Percentiles rank a stretch among this genome's conserved stretches.
phyloP scores from a whole-genome alignment of 148 eudicot genomes.

The Camellia lanceoleosa region DNA sequence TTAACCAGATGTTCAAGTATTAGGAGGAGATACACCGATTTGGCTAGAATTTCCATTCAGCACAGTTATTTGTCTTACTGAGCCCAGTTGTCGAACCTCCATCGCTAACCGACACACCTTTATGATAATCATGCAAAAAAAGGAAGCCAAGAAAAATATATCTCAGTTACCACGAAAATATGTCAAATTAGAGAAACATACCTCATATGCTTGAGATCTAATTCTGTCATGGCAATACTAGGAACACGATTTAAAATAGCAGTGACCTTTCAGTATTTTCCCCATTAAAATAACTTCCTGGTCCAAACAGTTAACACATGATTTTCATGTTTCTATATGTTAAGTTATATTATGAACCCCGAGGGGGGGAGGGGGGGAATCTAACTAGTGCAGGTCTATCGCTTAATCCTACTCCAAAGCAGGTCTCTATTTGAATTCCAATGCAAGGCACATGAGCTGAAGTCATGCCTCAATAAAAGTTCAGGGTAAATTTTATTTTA shows the following conservation, averaged over 20 bases:
- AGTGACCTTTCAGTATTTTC: neutral
- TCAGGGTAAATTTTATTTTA: no score
- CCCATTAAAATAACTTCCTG: neutral
- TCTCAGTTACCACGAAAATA: neutral
- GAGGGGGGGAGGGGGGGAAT: no score
- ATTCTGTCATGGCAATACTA: no score
- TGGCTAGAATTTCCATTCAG: slow-evolving; percentile 64
- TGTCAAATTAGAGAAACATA: neutral
- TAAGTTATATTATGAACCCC: neutral
- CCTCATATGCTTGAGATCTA: neutral
- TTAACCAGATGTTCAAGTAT: neutral
- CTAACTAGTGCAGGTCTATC: no score
- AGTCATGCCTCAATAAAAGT: no score
- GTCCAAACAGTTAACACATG: neutral
- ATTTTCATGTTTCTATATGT: neutral
- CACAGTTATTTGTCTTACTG: slow-evolving; percentile 67
- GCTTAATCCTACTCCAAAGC: no score
- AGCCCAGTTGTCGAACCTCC: slow-evolving; percentile 75
- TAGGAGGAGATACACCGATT: slow-evolving; percentile 29
- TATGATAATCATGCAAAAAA: slow-evolving; percentile 7
- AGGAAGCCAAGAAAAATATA: neutral
- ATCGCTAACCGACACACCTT: slow-evolving; percentile 82
- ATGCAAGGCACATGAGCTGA: no score
- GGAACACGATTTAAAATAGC: no score
- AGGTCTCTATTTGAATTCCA: no score